Conservation (phyloP, 805 yeast species). For the Candida broadrunensis region DNA sequence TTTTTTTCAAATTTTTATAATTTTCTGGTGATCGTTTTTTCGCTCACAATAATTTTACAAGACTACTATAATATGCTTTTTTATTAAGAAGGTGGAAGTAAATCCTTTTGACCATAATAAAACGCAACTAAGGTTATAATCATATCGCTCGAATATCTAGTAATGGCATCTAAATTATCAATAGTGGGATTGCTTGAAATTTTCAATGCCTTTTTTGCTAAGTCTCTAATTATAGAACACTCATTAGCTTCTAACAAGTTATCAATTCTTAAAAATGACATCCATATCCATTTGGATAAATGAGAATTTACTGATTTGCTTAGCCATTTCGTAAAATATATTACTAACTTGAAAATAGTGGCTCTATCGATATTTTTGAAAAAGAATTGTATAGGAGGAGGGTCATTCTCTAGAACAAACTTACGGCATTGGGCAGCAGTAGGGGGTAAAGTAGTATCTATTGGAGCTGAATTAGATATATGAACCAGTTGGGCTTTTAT, state of each 20-base stretch:
- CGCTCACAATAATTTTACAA: too few relatives aligned
- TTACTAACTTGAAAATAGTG: conserved; percentile 30
- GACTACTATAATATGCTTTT: too few relatives aligned
- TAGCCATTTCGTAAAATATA: conserved; percentile 36
- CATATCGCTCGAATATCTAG: conserved; percentile 25
- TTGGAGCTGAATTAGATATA: background rate
- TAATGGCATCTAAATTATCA: conserved; percentile 1
- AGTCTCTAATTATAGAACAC: conserved; percentile 29
- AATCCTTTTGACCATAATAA: conserved; percentile 36
- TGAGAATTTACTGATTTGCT: conserved; percentile 23
- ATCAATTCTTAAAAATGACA: conserved; percentile 33
- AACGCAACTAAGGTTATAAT: conserved; percentile 27
- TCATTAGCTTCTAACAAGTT: conserved; percentile 30
- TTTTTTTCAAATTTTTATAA: too few relatives aligned
- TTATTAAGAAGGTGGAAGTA: conserved; percentile 6
- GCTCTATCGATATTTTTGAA: conserved; percentile 23
- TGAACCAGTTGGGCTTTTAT: background rate
- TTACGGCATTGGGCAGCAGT: conserved; percentile 25
- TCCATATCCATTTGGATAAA: conserved; percentile 36
- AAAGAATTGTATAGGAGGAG: conserved; percentile 24
- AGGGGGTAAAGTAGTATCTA: background rate
- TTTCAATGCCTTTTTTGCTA: conserved; percentile 37
- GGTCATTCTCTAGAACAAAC: conserved; percentile 21
- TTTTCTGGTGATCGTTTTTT: too few relatives aligned
- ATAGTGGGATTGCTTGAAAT: conserved; percentile 11